Evolutionary conservation across 768 basidiomycete genomes (phyloP), one percentile per base, ranked within the genome.

Genomic region (Trametes maxima): DNA sequence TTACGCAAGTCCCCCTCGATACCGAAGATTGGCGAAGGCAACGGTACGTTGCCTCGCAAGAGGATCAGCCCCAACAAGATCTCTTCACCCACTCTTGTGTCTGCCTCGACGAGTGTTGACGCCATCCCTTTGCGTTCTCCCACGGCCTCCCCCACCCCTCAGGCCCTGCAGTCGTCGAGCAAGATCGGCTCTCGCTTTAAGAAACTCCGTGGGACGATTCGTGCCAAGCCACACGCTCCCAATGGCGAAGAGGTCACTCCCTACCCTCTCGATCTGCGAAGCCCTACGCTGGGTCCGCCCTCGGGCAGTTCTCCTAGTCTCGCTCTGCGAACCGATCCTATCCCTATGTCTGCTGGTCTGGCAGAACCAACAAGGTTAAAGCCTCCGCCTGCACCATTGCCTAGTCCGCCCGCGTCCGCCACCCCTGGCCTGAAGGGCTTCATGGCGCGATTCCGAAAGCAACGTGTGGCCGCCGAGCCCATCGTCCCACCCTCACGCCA

Each of bases 371-470:
- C 74, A 22, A 79, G 84, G 65, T 80, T 82, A 61, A 88, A 85
- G 69, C 78, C 82, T 3, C 74, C 83, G 19, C 72, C 68, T 12
- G 64, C 66, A 5, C 66, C 62, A 12, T 36, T 83, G 33, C 73
- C 84, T 1, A 84, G 82, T 61, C 87, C 88, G n/a, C 85, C 88
- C 65, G 83, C 89, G 3, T 85, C 87, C 21, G 83, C 88, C 25
- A 80, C 86, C 19, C 91, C 91, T 36, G 87, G 90, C 21, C 69
- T 93, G 24, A 90, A 85, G 72, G 87, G 90, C 14, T 87, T 94
- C 73, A 92, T 94, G 83, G 84, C 90, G 28, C 85, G 89, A 33
- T 90, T 93, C 71, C 82, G 89, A 45, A 76, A 75, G 56, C 69
- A 66, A 28, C 68, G 71, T n/a, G 65, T 67, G 21, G 62, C 60